Evolutionary conservation across 2,329 filamentous ascomycete species (phyloP).

Genomic region (Pseudomassariella vexata): DNA sequence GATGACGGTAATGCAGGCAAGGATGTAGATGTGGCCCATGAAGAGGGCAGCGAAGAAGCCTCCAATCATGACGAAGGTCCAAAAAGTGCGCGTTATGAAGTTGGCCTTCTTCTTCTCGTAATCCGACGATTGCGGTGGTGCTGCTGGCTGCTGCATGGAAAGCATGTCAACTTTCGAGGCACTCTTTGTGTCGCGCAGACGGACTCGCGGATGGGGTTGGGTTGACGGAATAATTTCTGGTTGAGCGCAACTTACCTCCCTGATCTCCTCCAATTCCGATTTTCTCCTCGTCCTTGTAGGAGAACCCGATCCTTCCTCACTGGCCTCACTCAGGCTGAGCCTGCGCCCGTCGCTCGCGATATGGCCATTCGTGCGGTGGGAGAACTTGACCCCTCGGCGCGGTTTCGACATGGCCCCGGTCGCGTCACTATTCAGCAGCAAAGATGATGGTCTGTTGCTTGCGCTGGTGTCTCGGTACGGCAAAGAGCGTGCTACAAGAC

Average conservation of each 20-base stretch:
- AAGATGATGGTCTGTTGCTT: background rate
- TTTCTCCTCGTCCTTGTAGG: constrained; percentile 21
- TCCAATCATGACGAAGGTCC: constrained; percentile 96
- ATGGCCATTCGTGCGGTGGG: constrained; percentile 42
- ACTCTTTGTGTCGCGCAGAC: background rate
- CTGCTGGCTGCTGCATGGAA: constrained; percentile 29
- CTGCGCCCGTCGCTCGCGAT: constrained; percentile 55
- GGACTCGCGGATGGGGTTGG: too few species aligned
- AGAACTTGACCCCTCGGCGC: constrained; percentile 50
- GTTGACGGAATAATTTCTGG: too few species aligned
- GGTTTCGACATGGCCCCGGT: constrained; percentile 25
- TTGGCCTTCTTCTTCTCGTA: constrained; percentile 99
- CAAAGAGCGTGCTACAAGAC: too few species aligned
- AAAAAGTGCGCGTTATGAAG: constrained; percentile 94
- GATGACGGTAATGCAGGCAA: constrained; percentile 84
- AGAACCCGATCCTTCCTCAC: constrained; percentile 47
- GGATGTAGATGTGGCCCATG: constrained; percentile 95
- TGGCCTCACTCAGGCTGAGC: constrained; percentile 66
- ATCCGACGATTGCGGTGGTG: constrained; percentile 44
- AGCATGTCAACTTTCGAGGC: constrained; percentile 4
- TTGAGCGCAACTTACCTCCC: too few species aligned
- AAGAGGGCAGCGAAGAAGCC: constrained; percentile 90
- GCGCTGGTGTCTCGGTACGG: too few species aligned
- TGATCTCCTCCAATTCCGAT: constrained; percentile 29
- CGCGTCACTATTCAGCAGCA: background rate